A percentile compares a stretch with the other conserved stretches of the same genome.
These are phyloP conservation scores for Shiraia bambusicola DNA, from an alignment of 2,329 filamentous ascomycete species.

Conservation along the genomic window DNA sequence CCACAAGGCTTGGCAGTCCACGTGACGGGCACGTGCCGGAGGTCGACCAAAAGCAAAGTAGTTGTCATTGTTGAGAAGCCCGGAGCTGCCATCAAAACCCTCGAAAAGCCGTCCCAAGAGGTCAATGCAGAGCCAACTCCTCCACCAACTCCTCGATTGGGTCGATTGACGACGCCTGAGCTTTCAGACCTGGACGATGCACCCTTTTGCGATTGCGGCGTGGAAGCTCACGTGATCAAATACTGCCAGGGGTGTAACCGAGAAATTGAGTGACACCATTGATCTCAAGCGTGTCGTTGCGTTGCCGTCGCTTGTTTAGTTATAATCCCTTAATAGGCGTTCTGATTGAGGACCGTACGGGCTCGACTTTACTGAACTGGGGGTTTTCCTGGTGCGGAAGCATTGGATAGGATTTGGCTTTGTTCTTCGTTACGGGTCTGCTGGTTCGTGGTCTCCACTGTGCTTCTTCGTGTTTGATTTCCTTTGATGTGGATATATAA, in stretches of 20 bases:
- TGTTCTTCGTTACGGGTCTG: too few species aligned
- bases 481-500: too few species aligned
- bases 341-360: too few species aligned
- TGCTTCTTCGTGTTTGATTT: too few species aligned
- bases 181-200: conserved; percentile 28
- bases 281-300: background rate
- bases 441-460: too few species aligned
- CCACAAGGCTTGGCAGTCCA: background rate
- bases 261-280: conserved; percentile 1
- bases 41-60: conserved; percentile 13
- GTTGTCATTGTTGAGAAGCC: conserved; percentile 17
- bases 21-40: conserved; percentile 3
- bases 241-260: conserved; percentile 23
- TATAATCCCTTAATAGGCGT: background rate
- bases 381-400: too few species aligned
- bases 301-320: background rate
- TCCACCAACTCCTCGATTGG: conserved; percentile 35
- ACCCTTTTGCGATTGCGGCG: conserved; percentile 39
- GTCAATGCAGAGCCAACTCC: conserved; percentile 12
- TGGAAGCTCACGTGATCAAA: conserved; percentile 9
- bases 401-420: too few species aligned
- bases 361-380: too few species aligned
- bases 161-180: conserved; percentile 39
- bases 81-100: background rate
- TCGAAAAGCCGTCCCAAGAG: background rate